These are phyloP conservation scores for Prunus campanulata DNA, from an alignment of 306 rosid species.

Conservation along the genomic window DNA sequence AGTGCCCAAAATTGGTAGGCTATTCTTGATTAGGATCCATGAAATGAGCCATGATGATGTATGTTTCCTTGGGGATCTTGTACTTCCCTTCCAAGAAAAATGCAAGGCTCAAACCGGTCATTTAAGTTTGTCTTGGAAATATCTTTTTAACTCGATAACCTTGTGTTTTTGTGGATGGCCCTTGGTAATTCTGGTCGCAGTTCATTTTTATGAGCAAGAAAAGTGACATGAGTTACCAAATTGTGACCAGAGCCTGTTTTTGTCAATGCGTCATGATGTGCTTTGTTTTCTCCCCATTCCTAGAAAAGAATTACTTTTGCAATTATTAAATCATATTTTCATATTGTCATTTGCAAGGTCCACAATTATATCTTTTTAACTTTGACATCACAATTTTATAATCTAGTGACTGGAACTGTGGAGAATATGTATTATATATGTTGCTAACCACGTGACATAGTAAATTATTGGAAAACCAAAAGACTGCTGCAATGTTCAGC, in stretches of 20 bases:
- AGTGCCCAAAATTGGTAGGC: too few relatives aligned
- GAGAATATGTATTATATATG: background rate
- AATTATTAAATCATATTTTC: background rate
- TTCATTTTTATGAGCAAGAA: background rate
- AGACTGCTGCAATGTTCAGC: background rate
- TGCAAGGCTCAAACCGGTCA: slow-evolving; percentile 5
- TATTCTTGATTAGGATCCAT: background rate
- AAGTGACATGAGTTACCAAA: background rate
- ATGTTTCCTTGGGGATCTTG: background rate
- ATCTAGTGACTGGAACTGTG: background rate
- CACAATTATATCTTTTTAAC: background rate
- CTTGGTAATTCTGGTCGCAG: background rate
- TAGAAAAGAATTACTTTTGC: background rate
- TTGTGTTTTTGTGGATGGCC: background rate
- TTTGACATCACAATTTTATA: background rate
- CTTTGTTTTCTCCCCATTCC: background rate
- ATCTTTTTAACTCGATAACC: background rate
- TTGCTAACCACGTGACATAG: background rate
- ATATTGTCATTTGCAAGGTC: background rate
- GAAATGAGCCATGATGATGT: background rate
- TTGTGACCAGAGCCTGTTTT: background rate
- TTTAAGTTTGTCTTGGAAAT: slow-evolving; percentile 1
- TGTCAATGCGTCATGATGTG: background rate
- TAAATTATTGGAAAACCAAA: background rate
- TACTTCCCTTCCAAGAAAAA: slow-evolving; percentile 5